Conservation (phyloP, 805 yeast species). For the Cyberlindnera maritima region DNA sequence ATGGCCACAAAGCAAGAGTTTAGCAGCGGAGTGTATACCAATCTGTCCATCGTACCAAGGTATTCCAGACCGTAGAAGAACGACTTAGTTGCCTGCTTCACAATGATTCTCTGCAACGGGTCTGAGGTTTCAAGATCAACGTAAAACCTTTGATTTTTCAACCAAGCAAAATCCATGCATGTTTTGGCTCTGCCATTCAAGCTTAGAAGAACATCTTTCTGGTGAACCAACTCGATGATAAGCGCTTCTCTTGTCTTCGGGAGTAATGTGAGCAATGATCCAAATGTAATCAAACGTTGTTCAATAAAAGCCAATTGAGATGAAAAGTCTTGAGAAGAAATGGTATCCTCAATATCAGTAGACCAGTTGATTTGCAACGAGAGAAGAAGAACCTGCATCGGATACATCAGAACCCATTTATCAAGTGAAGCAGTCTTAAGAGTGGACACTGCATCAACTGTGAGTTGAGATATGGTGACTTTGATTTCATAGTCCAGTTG, state of each 20-base stretch:
- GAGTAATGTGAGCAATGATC: constrained; percentile 31
- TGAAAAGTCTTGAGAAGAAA: constrained; percentile 10
- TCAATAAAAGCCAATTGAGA: not conserved
- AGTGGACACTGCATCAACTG: constrained; percentile 31
- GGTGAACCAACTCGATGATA: constrained; percentile 68
- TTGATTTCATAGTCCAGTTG: constrained; percentile 55
- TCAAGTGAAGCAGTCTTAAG: constrained; percentile 22
- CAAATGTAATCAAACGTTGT: constrained; percentile 10
- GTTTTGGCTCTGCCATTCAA: constrained; percentile 17
- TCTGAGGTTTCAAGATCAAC: constrained; percentile 20
- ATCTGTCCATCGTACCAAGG: constrained; percentile 66
- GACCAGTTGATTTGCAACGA: constrained; percentile 62
- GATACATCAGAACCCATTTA: constrained; percentile 38
- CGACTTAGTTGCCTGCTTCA: constrained; percentile 50
- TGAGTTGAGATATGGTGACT: constrained; percentile 40
- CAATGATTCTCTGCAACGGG: constrained; percentile 33
- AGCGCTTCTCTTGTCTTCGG: constrained; percentile 55
- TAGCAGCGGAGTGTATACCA: constrained; percentile 76
- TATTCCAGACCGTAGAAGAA: constrained; percentile 79
- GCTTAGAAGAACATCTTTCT: constrained; percentile 35
- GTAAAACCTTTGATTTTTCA: constrained; percentile 48
- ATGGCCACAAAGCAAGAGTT: constrained; percentile 62
- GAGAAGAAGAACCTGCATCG: constrained; percentile 56
- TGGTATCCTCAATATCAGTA: constrained; percentile 32
- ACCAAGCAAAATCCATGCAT: constrained; percentile 43